Evolutionary conservation across 768 basidiomycete genomes (phyloP), one percentile per base, ranked within the genome.

Genomic region (Tubosaeta brunneosetosa): DNA sequence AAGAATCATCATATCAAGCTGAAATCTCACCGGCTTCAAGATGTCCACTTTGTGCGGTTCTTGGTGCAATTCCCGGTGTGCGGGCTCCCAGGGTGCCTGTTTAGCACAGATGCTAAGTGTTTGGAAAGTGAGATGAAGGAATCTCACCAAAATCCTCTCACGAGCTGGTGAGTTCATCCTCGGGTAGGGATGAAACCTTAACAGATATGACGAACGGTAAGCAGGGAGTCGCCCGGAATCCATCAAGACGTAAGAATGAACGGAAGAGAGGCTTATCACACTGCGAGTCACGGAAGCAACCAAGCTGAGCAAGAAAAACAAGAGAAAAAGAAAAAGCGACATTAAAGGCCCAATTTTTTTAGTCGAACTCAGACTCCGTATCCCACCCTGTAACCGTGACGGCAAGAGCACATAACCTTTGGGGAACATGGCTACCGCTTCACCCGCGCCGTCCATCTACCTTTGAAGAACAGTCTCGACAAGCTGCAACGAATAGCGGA

Each of bases 161-260:
- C 56, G 64, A 42, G 33, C 26, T 51, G 60, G 62, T 2, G 33
- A 47, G 17, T 59, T 62, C 29, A 43, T 41, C 32, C 40, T 41
- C 12, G 40, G 40, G 22, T 41, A 41, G 22, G 40, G 40, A 22
- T 41, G 40, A 7, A 25, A 70, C 17, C 66, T 52, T 26, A 64
- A 38, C 6, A 70, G 43, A 33, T 70, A 56, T 0, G 66, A 68
- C 1, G 64, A 66, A 11, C 66, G 62, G 44, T 69, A 68, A 36
- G 60, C 45, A 1, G 66, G 68, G 0, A 68, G 52, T 0, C 56
- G 40, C 0, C 41, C 37, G 0, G 46, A 32, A 37, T 67, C 63
- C 63, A 69, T 62, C 16, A 13, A 43, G 27, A 46, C 41, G 14
- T 34, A 27, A 38, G 44, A 4, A 52, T 27, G 43, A 41, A 9